Percentiles rank a stretch among this genome's conserved stretches.
phyloP scores from a whole-genome alignment of 2,329 filamentous ascomycete genomes.

The Acarospora socialis region DNA sequence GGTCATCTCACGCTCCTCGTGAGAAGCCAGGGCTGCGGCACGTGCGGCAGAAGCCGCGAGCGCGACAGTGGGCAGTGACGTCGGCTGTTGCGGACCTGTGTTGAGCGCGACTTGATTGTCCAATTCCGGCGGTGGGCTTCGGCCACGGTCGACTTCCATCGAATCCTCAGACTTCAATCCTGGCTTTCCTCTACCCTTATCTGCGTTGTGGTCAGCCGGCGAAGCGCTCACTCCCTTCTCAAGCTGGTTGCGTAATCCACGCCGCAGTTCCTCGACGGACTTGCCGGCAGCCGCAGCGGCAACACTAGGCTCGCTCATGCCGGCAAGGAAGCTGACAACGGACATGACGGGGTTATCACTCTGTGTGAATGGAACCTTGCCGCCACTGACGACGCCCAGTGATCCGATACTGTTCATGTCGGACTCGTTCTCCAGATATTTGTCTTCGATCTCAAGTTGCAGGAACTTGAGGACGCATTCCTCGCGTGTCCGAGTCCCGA shows the following conservation, averaged over 20 bases:
- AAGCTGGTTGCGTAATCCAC: slow-evolving; percentile 62
- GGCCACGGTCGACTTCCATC: slow-evolving; percentile 45
- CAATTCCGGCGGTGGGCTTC: slow-evolving; percentile 30
- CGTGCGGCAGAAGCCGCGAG: slow-evolving; percentile 77
- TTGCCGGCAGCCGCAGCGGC: slow-evolving; percentile 82
- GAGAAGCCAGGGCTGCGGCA: slow-evolving; percentile 74
- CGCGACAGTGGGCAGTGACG: slow-evolving; percentile 57
- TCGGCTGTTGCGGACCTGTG: slow-evolving; percentile 26
- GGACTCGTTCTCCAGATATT: slow-evolving; percentile 73
- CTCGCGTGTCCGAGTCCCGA: slow-evolving; percentile 79
- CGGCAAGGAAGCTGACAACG: slow-evolving; percentile 85
- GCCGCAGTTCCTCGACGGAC: slow-evolving; percentile 74
- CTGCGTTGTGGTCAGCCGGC: slow-evolving; percentile 29
- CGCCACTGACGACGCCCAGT: slow-evolving; percentile 53
- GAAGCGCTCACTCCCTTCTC: slow-evolving; percentile 42
- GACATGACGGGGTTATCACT: slow-evolving; percentile 94
- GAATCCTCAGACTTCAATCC: slow-evolving; percentile 38
- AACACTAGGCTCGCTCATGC: slow-evolving; percentile 76
- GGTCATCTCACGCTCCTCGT: slow-evolving; percentile 94
- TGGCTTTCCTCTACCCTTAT: slow-evolving; percentile 37
- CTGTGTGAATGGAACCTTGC: slow-evolving; percentile 77
- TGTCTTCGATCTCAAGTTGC: slow-evolving; percentile 92
- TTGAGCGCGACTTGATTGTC: slow-evolving; percentile 33
- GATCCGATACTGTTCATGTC: slow-evolving; percentile 45
- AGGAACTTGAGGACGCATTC: slow-evolving; percentile 96